These are phyloP conservation scores for Chrysanthemum lavandulifolium DNA, from an alignment of 129 eudicot species.

Conservation along the genomic window DNA sequence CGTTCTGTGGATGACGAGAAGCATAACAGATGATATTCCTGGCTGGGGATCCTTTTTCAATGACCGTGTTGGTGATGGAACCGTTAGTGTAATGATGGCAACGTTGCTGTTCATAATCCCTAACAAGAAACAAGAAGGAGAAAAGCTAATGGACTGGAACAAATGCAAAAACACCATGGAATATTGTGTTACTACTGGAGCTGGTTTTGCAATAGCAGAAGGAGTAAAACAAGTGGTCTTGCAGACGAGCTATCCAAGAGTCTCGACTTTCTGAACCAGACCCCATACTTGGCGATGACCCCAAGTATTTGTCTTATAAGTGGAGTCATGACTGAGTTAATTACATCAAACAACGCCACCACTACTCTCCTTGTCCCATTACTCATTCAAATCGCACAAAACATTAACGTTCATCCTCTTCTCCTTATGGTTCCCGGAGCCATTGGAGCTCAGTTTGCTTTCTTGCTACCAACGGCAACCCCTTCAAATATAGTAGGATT, in stretches of 20 bases:
- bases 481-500: too few species aligned
- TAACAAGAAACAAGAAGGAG: conserved; percentile 71
- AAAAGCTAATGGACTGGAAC: conserved; percentile 95
- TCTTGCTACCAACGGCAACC: too few species aligned
- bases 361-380: conserved; percentile 71
- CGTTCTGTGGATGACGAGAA: conserved; percentile 88
- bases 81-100: conserved; percentile 90
- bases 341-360: conserved; percentile 80
- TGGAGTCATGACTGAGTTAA: conserved; percentile 57
- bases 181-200: conserved; percentile 76
- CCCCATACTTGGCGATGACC: conserved; percentile 66
- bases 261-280: conserved; percentile 54
- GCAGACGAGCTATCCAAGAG: conserved; percentile 55
- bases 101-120: conserved; percentile 89
- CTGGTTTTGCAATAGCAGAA: conserved; percentile 88
- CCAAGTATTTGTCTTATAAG: conserved; percentile 63
- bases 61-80: conserved; percentile 87
- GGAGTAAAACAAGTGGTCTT: conserved; percentile 82
- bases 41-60: conserved; percentile 84
- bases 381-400: too few species aligned
- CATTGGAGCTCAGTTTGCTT: too few species aligned
- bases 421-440: too few species aligned
- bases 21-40: conserved; percentile 79
- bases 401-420: too few species aligned
- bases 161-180: conserved; percentile 95